Percentiles rank a stretch among this genome's conserved stretches.
These are phyloP conservation scores for Afroboletus lepidellus DNA, from an alignment of 1,284 basidiomycete genomes.

Conservation along the genomic window DNA sequence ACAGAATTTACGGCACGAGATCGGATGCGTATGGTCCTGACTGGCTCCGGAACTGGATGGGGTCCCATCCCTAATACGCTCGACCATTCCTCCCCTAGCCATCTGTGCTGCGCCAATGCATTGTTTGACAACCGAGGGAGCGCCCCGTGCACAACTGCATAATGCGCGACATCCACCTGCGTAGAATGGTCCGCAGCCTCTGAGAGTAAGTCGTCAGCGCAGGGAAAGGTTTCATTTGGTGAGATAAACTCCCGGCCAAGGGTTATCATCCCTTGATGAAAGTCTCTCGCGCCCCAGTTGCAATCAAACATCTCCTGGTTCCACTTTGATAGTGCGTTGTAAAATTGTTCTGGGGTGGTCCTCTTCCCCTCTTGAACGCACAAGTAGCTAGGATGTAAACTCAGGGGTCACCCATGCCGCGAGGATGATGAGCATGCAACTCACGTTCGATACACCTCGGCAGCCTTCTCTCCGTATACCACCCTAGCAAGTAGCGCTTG, in stretches of 20 bases:
- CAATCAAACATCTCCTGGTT: slow-evolving; percentile 3
- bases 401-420: too few species aligned
- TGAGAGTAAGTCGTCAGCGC: slow-evolving; percentile 5
- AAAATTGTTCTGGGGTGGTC: neutral
- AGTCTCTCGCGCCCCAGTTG: neutral
- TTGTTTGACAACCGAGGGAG: neutral
- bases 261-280: slow-evolving; percentile 8
- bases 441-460: too few species aligned
- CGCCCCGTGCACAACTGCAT: neutral
- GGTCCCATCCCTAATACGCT: slow-evolving; percentile 2
- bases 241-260: slow-evolving; percentile 4
- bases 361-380: neutral
- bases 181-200: slow-evolving; percentile 16
- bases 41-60: neutral
- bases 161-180: neutral
- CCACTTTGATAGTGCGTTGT: neutral
- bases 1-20: too few species aligned
- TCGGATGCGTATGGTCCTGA: neutral
- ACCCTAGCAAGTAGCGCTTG: neutral
- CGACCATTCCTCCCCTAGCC: slow-evolving; percentile 9
- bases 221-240: neutral
- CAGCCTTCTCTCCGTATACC: too few species aligned
- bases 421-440: too few species aligned
- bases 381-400: slow-evolving; percentile 2
- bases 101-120: slow-evolving; percentile 1